Evolutionary conservation across 371 early-diverging fungal species (phyloP), one percentile per base, ranked within the genome.

Genomic region (Mucor lusitanicus): DNA sequence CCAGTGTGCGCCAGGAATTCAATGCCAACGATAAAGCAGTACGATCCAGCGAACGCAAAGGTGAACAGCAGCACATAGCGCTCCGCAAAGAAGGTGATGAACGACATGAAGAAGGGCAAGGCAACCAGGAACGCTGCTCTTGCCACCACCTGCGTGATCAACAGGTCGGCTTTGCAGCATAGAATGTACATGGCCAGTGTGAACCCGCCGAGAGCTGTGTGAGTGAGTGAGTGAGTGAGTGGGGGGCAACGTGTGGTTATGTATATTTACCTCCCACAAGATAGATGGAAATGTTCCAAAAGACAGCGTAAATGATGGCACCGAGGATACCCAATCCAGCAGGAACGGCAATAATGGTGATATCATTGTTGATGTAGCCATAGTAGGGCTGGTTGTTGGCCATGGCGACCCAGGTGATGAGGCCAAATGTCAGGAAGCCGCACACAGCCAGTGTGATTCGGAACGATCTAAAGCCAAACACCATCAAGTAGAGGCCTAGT

Each of bases 401-500:
- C 72, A 72, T 68, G 25, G 68, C 72, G 0, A 72, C 65, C 72
- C 72, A 72, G 27, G 72, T 68, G 21, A 72, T 72, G 0, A 69
- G 30, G 5, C 74, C 81, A 61, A 78, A 72, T 8, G 76, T 70
- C 4, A 80, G 58, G 17, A 78, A 78, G 11, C 81, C 81, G 39
- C 46, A 69, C 7, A 78, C 67, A 15, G 59, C 81, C 1, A 74
- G 35, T 9, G 78, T 80, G 21, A 68, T 61, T 59, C 76, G 57
- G 27, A 73, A 75, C 1, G 70, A 66, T 28, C 76, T 70, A 23
- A 76, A 74, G 7, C 81, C 81, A 44, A 76, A 69, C 0, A 70
- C 53, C 58, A 73, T 61, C 19, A 80, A 61, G 46, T 74, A 80
- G 1, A 78, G 68, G 9, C 76, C 78, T 7, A 73, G 42, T 0